These are phyloP conservation scores for Fusarium beomiforme DNA, from an alignment of 2,329 filamentous ascomycete genomes.

Conservation along the genomic window DNA sequence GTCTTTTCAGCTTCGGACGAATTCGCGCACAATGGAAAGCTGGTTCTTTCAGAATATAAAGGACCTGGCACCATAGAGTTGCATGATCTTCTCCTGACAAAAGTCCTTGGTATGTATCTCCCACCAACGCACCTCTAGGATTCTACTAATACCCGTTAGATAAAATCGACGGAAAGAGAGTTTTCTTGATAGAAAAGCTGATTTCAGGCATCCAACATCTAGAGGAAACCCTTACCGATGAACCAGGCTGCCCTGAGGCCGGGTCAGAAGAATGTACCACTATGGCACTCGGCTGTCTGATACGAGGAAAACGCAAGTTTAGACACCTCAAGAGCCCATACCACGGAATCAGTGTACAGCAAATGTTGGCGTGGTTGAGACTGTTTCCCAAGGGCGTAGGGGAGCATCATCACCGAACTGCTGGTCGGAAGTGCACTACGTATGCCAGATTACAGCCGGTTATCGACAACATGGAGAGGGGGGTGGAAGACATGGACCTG, in stretches of 20 bases:
- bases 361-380: background rate
- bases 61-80: background rate
- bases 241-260: background rate
- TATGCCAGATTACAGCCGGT: background rate
- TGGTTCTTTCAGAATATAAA: background rate
- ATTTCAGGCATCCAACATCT: background rate
- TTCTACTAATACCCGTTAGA: background rate
- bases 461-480: background rate
- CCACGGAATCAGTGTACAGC: background rate
- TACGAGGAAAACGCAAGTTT: background rate
- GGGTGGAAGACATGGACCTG: background rate
- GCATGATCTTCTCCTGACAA: background rate
- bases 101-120: background rate
- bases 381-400: background rate
- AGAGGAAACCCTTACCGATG: background rate
- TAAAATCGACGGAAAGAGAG: accelerated
- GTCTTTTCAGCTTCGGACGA: background rate
- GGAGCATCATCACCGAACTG: background rate
- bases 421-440: background rate
- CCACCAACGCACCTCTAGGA: accelerated
- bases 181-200: accelerated
- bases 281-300: background rate
- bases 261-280: background rate
- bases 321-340: background rate
- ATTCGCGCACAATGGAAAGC: background rate